Percentiles rank a stretch among this genome's conserved stretches.
Conservation (phyloP, 441 rosid genomes). For the Flueggea neowawraea region DNA sequence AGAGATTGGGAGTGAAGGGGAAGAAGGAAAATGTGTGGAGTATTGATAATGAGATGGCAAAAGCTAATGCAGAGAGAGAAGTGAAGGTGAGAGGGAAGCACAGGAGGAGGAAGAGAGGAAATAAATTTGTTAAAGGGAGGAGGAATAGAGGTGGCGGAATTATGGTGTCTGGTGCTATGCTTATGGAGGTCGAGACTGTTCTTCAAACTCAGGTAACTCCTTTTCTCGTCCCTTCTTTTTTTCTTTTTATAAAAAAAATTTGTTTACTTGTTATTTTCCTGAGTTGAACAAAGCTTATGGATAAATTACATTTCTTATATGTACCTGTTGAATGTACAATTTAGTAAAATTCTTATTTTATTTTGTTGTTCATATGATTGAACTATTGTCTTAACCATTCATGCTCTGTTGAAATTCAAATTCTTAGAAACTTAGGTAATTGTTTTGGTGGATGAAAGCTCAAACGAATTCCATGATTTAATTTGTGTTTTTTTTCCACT, state of each 20-base stretch:
- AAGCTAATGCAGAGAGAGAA: slow-evolving; percentile 7
- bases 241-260: no score
- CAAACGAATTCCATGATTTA: no score
- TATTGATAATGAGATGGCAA: slow-evolving; percentile 63
- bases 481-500: no score
- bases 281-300: no score
- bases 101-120: slow-evolving; percentile 37
- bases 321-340: no score
- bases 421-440: no score
- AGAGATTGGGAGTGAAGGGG: slow-evolving; percentile 39
- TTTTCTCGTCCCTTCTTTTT: neutral
- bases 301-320: no score
- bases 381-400: no score
- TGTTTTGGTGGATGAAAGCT: no score
- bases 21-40: slow-evolving; percentile 76
- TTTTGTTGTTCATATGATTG: no score
- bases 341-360: no score
- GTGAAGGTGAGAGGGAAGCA: slow-evolving; percentile 28
- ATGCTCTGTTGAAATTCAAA: no score
- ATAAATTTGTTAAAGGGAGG: slow-evolving; percentile 36
- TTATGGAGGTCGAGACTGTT: slow-evolving; percentile 70
- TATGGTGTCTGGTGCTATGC: slow-evolving; percentile 64
- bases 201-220: slow-evolving; percentile 77
- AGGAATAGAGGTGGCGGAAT: slow-evolving; percentile 30
- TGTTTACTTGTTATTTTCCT: neutral